These are phyloP conservation scores for Neurospora sp. DNA, from an alignment of 495 filamentous ascomycete species.

Conservation along the genomic window DNA sequence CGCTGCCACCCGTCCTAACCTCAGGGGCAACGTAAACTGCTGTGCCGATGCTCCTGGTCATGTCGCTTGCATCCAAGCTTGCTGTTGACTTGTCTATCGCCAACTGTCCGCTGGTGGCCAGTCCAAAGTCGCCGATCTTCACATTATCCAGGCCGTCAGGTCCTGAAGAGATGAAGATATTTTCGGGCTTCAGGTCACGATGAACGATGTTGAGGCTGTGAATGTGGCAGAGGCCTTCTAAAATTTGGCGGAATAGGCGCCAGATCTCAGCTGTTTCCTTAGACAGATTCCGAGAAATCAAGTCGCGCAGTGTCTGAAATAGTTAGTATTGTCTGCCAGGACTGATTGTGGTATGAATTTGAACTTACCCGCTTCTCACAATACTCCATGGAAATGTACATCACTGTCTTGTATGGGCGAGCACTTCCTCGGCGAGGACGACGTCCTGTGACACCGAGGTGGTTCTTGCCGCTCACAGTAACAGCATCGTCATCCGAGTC, in stretches of 20 bases:
- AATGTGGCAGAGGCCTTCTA: slow-evolving; percentile 85
- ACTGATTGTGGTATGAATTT: background rate
- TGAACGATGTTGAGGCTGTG: slow-evolving; percentile 90
- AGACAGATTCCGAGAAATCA: slow-evolving; percentile 68
- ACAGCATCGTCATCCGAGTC: slow-evolving; percentile 12
- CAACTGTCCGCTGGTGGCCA: slow-evolving; percentile 82
- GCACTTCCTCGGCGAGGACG: slow-evolving; percentile 19
- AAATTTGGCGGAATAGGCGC: slow-evolving; percentile 82
- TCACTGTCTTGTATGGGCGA: slow-evolving; percentile 28
- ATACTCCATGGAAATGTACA: slow-evolving; percentile 76
- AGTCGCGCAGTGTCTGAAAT: slow-evolving; percentile 68
- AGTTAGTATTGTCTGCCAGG: background rate
- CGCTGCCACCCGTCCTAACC: slow-evolving; percentile 58
- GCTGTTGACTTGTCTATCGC: slow-evolving; percentile 52
- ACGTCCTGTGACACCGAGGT: slow-evolving; percentile 10
- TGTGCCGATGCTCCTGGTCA: slow-evolving; percentile 87
- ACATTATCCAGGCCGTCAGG: slow-evolving; percentile 73
- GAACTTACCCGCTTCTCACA: slow-evolving; percentile 75
- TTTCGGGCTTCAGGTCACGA: slow-evolving; percentile 95
- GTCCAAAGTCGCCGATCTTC: slow-evolving; percentile 91
- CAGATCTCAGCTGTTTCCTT: slow-evolving; percentile 68
- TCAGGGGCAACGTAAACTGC: slow-evolving; percentile 92
- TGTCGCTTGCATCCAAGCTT: slow-evolving; percentile 38
- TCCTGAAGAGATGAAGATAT: slow-evolving; percentile 67
- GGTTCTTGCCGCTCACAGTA: slow-evolving; percentile 6